phyloP scores from a whole-genome alignment of 2,329 filamentous ascomycete species.

The Ramularia collo-cygni region DNA sequence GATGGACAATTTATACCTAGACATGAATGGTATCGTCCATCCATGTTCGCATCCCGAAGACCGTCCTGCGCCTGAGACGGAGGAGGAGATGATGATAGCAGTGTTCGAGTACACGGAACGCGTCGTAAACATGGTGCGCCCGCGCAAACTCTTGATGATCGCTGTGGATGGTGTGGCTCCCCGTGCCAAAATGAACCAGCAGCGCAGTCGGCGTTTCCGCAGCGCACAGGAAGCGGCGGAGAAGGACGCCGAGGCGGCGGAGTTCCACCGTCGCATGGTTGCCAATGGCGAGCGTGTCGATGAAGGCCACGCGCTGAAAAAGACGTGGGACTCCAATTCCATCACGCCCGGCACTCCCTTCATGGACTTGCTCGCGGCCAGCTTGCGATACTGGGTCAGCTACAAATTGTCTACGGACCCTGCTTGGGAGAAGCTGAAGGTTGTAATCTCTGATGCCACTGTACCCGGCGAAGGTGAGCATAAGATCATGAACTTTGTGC shows the following conservation, averaged over 20 bases:
- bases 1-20: slow-evolving; percentile 94
- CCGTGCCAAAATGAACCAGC: slow-evolving; percentile 99
- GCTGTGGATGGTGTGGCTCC: slow-evolving; percentile 97
- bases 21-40: slow-evolving; percentile 99
- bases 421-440: slow-evolving; percentile 89
- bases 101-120: slow-evolving; percentile 98
- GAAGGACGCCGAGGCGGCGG: slow-evolving; percentile 84
- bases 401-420: slow-evolving; percentile 98
- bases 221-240: slow-evolving; percentile 90
- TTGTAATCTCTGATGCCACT: slow-evolving; percentile 97
- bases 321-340: slow-evolving; percentile 82
- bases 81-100: slow-evolving; percentile 99
- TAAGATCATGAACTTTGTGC: slow-evolving; percentile 98
- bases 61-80: slow-evolving; percentile 78
- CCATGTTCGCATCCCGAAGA: slow-evolving; percentile 98
- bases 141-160: slow-evolving; percentile 93
- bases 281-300: slow-evolving; percentile 47
- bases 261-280: slow-evolving; percentile 77
- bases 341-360: slow-evolving; percentile 97
- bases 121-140: slow-evolving; percentile 97
- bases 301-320: slow-evolving; percentile 56
- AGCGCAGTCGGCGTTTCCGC: slow-evolving; percentile 90
- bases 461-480: slow-evolving; percentile 97
- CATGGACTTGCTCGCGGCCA: slow-evolving; percentile 90
- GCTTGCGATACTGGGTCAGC: slow-evolving; percentile 90